Percentiles rank a stretch among this genome's conserved stretches.
Conservation (phyloP, 108 stramenopile genomes). For the Asterionellopsis glacialis region DNA sequence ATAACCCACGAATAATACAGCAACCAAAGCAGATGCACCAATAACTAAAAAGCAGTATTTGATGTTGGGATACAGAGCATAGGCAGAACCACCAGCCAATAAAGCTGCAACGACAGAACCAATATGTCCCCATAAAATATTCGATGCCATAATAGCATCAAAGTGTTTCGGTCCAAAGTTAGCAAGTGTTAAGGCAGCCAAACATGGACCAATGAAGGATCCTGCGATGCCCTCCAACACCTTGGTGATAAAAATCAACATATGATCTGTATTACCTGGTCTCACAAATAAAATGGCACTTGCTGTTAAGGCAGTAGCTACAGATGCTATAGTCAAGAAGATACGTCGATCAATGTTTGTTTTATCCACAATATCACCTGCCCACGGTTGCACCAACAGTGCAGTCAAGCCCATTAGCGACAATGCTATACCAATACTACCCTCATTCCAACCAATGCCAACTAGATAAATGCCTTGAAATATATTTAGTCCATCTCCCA, state of each 20-base stretch:
- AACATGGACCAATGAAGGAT: slow-evolving; percentile 80
- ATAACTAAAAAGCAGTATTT: slow-evolving; percentile 84
- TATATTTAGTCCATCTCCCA: slow-evolving; percentile 83
- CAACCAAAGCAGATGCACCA: slow-evolving; percentile 58
- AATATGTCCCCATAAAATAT: slow-evolving; percentile 81
- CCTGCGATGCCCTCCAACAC: slow-evolving; percentile 76
- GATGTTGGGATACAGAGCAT: slow-evolving; percentile 66
- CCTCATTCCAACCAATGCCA: slow-evolving; percentile 81
- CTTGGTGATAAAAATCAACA: slow-evolving; percentile 68
- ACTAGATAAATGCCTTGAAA: slow-evolving; percentile 85
- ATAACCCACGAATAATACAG: slow-evolving; percentile 58
- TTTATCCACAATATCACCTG: slow-evolving; percentile 78
- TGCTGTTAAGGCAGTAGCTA: slow-evolving; percentile 73
- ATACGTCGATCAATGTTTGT: slow-evolving; percentile 68
- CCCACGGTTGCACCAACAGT: slow-evolving; percentile 70
- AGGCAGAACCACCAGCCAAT: slow-evolving; percentile 65
- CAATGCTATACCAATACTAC: slow-evolving; percentile 72
- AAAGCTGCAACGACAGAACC: slow-evolving; percentile 70
- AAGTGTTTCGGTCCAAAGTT: slow-evolving; percentile 80
- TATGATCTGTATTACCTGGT: slow-evolving; percentile 65
- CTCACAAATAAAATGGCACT: slow-evolving; percentile 77
- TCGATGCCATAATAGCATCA: slow-evolving; percentile 79
- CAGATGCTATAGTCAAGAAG: slow-evolving; percentile 53
- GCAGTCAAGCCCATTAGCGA: slow-evolving; percentile 81
- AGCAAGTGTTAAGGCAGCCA: slow-evolving; percentile 72